Conservation (phyloP, 2,329 filamentous ascomycete genomes). For the Fusarium multiceps region DNA sequence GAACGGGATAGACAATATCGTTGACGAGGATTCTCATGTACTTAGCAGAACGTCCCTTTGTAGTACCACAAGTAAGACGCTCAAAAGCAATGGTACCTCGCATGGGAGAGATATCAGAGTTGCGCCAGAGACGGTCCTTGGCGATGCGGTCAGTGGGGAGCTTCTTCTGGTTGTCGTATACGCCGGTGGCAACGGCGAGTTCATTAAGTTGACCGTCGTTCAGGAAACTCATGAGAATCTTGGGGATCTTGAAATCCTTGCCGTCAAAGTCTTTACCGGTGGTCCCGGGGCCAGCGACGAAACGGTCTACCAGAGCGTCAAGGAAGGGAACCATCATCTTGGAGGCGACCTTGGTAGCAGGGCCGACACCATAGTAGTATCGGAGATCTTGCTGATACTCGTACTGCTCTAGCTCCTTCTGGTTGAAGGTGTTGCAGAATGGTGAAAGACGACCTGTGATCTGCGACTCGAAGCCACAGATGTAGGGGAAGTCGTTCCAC, state of each 20-base stretch:
- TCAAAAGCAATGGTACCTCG: constrained; percentile 74
- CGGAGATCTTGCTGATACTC: constrained; percentile 76
- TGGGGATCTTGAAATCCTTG: constrained; percentile 61
- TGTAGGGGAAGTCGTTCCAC: constrained; percentile 70
- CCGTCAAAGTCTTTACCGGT: constrained; percentile 61
- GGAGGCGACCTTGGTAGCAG: constrained; percentile 63
- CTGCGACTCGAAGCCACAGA: constrained; percentile 78
- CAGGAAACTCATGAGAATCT: constrained; percentile 69
- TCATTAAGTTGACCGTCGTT: constrained; percentile 76
- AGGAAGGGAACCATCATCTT: constrained; percentile 73
- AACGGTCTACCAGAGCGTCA: constrained; percentile 61
- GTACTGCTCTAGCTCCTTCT: constrained; percentile 71
- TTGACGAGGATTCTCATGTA: constrained; percentile 70
- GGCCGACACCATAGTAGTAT: constrained; percentile 74
- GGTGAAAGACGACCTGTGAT: constrained; percentile 71
- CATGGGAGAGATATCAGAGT: constrained; percentile 69
- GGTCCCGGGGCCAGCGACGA: constrained; percentile 63
- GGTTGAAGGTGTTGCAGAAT: constrained; percentile 71
- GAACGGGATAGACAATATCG: constrained; percentile 69
- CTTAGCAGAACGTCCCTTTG: constrained; percentile 48
- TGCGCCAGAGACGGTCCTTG: constrained; percentile 62
- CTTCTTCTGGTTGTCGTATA: constrained; percentile 67
- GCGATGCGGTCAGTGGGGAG: constrained; percentile 62
- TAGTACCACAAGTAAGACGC: constrained; percentile 62
- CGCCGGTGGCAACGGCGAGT: constrained; percentile 67